These are phyloP conservation scores for Cornus suecica DNA, from an alignment of 148 eudicot genomes.

Conservation along the genomic window DNA sequence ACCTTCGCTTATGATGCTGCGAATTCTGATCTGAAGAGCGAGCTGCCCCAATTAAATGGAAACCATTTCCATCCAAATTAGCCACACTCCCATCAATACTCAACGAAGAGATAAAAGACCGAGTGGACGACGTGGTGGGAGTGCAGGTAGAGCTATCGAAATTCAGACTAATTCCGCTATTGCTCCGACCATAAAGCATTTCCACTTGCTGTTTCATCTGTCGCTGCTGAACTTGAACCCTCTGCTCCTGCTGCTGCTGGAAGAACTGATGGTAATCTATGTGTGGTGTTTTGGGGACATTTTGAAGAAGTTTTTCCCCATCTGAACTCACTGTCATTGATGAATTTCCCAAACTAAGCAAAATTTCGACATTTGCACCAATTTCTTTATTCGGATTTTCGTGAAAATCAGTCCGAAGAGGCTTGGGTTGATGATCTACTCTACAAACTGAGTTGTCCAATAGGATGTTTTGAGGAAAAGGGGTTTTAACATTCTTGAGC, in stretches of 20 bases:
- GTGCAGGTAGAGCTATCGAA: conserved; percentile 64
- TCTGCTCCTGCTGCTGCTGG: conserved; percentile 43
- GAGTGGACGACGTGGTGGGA: conserved; percentile 74
- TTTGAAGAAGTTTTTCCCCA: conserved; percentile 47
- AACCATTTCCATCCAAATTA: conserved; percentile 52
- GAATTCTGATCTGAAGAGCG: conserved; percentile 55
- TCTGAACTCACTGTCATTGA: conserved; percentile 40
- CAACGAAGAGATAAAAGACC: conserved; percentile 81
- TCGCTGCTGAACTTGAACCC: conserved; percentile 43
- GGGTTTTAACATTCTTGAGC: conserved; percentile 39
- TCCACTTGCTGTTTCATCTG: conserved; percentile 63
- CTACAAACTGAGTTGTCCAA: conserved; percentile 35
- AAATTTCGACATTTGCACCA: conserved; percentile 47
- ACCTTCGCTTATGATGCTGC: conserved; percentile 53
- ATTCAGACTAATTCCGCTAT: conserved; percentile 65
- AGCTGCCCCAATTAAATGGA: conserved; percentile 51
- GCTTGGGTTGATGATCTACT: conserved; percentile 28
- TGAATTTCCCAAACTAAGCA: conserved; percentile 50
- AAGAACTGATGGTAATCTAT: conserved; percentile 32
- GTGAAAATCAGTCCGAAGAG: conserved; percentile 37
- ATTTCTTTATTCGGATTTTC: conserved; percentile 35
- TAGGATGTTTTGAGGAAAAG: conserved; percentile 40
- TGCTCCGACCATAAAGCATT: conserved; percentile 48
- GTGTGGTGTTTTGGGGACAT: conserved; percentile 36
- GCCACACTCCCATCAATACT: conserved; percentile 83